A percentile compares a stretch with the other conserved stretches of the same genome.
phyloP scores from a whole-genome alignment of 2,329 filamentous ascomycete species.

The Colletotrichum sp. region DNA sequence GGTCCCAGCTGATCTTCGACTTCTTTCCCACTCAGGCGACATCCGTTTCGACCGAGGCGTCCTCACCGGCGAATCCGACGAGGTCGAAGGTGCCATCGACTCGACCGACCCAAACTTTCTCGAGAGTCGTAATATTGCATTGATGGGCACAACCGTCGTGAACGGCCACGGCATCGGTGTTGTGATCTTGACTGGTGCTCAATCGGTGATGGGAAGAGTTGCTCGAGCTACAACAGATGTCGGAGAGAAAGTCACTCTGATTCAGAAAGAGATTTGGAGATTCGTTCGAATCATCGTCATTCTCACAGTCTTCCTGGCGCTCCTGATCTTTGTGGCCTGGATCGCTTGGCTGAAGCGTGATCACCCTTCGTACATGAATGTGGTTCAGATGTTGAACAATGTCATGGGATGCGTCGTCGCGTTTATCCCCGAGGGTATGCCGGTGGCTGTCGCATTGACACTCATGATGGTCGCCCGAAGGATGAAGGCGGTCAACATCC shows the following conservation, averaged over 20 bases:
- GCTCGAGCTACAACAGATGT: background rate
- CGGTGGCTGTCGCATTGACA: conserved; percentile 42
- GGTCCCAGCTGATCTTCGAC: background rate
- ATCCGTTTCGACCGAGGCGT: background rate
- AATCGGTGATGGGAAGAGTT: background rate
- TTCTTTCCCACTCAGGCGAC: background rate
- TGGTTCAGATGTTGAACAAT: background rate
- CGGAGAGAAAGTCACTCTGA: background rate
- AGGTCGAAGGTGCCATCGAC: background rate
- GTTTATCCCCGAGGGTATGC: conserved; percentile 38
- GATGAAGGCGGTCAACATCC: conserved; percentile 47
- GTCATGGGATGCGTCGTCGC: background rate
- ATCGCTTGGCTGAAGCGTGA: conserved; percentile 41
- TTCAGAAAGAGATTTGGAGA: background rate
- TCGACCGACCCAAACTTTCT: background rate
- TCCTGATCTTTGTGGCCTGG: conserved; percentile 33
- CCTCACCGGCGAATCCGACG: background rate
- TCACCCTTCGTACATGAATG: conserved; percentile 23
- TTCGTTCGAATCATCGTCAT: background rate
- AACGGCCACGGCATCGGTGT: background rate
- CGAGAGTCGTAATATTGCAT: background rate
- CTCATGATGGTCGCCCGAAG: conserved; percentile 46
- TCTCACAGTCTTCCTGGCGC: background rate
- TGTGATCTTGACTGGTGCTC: background rate
- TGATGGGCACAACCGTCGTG: background rate